Percentiles rank a stretch among this genome's conserved stretches.
These are phyloP conservation scores for Atalantia buxifolia DNA, from an alignment of 345 rosid species.

Conservation along the genomic window DNA sequence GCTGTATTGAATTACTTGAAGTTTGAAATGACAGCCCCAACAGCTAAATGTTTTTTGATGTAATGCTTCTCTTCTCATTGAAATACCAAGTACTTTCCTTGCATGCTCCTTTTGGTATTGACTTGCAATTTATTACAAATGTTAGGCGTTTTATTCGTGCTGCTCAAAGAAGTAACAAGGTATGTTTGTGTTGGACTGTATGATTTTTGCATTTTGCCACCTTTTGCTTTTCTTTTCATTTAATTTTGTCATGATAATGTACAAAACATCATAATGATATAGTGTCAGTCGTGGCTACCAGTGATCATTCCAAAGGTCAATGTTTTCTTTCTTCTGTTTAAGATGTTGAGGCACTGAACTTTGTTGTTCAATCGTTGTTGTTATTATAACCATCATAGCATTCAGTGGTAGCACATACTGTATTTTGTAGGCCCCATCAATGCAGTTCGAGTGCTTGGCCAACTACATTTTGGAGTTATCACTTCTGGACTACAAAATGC, in stretches of 20 bases:
- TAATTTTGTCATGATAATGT: background rate
- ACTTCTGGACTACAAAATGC: conserved; percentile 31
- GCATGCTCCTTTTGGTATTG: background rate
- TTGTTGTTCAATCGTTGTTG: background rate
- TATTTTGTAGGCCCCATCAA: conserved; percentile 19
- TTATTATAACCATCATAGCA: background rate
- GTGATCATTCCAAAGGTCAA: background rate
- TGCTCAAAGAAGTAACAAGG: conserved; percentile 23
- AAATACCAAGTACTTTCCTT: background rate
- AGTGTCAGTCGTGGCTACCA: background rate
- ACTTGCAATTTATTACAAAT: background rate
- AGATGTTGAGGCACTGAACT: background rate
- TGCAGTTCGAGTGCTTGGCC: conserved; percentile 38
- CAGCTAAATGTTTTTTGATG: conserved; percentile 86
- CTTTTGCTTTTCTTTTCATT: background rate
- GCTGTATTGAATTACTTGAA: conserved; percentile 72
- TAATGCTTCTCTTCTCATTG: conserved; percentile 17
- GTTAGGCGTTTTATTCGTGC: conserved; percentile 26
- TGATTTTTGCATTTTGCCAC: background rate
- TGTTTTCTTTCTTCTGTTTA: background rate
- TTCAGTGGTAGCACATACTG: background rate
- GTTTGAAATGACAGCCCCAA: conserved; percentile 87
- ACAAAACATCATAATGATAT: background rate
- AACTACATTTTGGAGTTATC: conserved; percentile 33
- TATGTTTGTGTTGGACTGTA: background rate